These are phyloP conservation scores for Hexamita inflata DNA, from an alignment of 208 protist genomes.

Conservation along the genomic window DNA sequence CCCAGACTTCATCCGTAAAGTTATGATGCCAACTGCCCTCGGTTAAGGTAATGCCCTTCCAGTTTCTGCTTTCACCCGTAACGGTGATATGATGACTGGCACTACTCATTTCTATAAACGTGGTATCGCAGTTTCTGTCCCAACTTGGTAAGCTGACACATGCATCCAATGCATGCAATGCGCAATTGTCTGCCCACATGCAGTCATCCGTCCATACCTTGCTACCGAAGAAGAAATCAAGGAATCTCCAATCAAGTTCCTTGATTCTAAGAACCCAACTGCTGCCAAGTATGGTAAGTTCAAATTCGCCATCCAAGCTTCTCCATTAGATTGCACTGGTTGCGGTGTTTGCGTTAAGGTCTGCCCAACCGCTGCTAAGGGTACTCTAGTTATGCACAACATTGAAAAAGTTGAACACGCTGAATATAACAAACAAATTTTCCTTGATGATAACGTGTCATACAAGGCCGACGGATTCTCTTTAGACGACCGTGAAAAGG, in stretches of 20 bases:
- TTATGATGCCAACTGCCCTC: neutral
- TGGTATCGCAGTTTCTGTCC: conserved; percentile 47
- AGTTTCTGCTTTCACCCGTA: neutral
- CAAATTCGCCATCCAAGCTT: conserved; percentile 50
- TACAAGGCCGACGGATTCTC: conserved; percentile 10
- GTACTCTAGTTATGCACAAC: conserved; percentile 41
- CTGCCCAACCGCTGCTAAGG: conserved; percentile 48
- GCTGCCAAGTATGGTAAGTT: conserved; percentile 7
- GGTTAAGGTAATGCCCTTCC: neutral
- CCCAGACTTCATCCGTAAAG: conserved; percentile 27
- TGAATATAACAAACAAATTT: conserved; percentile 50
- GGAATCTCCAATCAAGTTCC: neutral
- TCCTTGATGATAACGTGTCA: conserved; percentile 14
- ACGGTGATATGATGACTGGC: conserved; percentile 12
- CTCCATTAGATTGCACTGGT: conserved; percentile 57
- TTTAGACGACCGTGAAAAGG: conserved; percentile 13
- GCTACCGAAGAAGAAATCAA: conserved; percentile 33
- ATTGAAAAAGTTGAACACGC: conserved; percentile 29
- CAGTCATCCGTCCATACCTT: conserved; percentile 55
- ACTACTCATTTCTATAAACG: conserved; percentile 52
- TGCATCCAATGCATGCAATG: conserved; percentile 61
- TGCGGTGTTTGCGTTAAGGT: conserved; percentile 51
- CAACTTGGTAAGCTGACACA: conserved; percentile 50
- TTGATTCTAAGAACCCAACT: conserved; percentile 1
- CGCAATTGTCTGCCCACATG: conserved; percentile 55